A percentile compares a stretch with the other conserved stretches of the same genome.
Conservation (phyloP, 1,139 yeast species). For the Lodderomyces jiufengensis region DNA sequence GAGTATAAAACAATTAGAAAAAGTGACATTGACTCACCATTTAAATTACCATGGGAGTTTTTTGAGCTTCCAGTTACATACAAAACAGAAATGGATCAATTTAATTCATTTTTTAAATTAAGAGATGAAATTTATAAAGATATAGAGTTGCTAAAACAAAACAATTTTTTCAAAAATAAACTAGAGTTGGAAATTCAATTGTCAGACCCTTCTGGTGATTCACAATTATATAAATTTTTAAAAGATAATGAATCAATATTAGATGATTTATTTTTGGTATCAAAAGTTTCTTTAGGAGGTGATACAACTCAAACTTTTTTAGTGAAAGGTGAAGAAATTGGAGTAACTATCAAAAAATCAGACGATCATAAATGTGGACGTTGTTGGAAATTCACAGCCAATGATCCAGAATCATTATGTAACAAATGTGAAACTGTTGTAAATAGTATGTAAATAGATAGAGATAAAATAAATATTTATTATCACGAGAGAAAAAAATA, state of each 20-base stretch:
- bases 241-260: slow-evolving; percentile 26
- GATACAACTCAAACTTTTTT: slow-evolving; percentile 16
- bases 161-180: slow-evolving; percentile 53
- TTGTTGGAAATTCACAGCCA: slow-evolving; percentile 82
- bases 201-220: slow-evolving; percentile 15
- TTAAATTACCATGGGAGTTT: slow-evolving; percentile 38
- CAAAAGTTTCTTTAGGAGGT: slow-evolving; percentile 37
- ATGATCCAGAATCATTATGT: slow-evolving; percentile 55
- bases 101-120: slow-evolving; percentile 41
- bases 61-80: slow-evolving; percentile 26
- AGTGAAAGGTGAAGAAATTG: slow-evolving; percentile 6
- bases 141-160: slow-evolving; percentile 31
- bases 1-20: slow-evolving; percentile 38
- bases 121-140: slow-evolving; percentile 46
- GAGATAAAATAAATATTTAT: background rate
- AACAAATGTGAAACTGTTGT: slow-evolving; percentile 52
- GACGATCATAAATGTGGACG: slow-evolving; percentile 71
- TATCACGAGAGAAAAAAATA: background rate
- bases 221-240: slow-evolving; percentile 14
- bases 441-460: slow-evolving; percentile 4
- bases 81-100: slow-evolving; percentile 36
- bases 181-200: slow-evolving; percentile 56
- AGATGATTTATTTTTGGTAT: slow-evolving; percentile 65
- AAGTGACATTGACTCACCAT: slow-evolving; percentile 45
- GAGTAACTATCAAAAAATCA: slow-evolving; percentile 10